phyloP scores from a whole-genome alignment of 2,329 filamentous ascomycete genomes.

The Aspergillus spinulosporus region DNA sequence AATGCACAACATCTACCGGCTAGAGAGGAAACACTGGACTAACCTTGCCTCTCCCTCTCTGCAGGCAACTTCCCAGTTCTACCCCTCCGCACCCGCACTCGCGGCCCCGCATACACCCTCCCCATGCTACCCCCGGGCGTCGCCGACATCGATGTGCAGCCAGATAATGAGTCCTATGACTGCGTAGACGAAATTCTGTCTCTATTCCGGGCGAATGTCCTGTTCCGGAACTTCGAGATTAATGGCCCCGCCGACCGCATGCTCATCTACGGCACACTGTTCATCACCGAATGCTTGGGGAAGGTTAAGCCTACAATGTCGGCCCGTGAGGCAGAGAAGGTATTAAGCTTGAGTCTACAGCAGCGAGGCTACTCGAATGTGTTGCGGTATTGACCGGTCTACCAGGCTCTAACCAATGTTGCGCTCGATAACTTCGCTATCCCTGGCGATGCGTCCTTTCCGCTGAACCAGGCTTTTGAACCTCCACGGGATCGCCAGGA shows the following conservation, averaged over 20 bases:
- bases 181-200: conserved; percentile 90
- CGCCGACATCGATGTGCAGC: conserved; percentile 60
- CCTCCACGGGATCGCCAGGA: conserved; percentile 82
- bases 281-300: conserved; percentile 82
- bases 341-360: conserved; percentile 24
- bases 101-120: conserved; percentile 90
- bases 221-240: conserved; percentile 99
- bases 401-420: conserved; percentile 80
- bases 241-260: conserved; percentile 92
- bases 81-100: conserved; percentile 89
- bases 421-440: conserved; percentile 96
- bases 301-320: conserved; percentile 78
- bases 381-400: conserved; percentile 1
- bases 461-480: conserved; percentile 95
- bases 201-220: conserved; percentile 95
- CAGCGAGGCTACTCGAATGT: neutral
- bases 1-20: neutral
- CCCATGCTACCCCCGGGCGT: conserved; percentile 61
- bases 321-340: conserved; percentile 66
- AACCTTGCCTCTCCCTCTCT: conserved; percentile 34
- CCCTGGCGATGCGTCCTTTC: conserved; percentile 89
- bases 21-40: neutral
- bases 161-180: conserved; percentile 91
- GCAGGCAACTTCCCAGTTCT: conserved; percentile 90
- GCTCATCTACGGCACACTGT: conserved; percentile 94